These are phyloP conservation scores for Gaertneriomyces semiglobifer DNA, from an alignment of 192 early-diverging fungal genomes.

Conservation along the genomic window DNA sequence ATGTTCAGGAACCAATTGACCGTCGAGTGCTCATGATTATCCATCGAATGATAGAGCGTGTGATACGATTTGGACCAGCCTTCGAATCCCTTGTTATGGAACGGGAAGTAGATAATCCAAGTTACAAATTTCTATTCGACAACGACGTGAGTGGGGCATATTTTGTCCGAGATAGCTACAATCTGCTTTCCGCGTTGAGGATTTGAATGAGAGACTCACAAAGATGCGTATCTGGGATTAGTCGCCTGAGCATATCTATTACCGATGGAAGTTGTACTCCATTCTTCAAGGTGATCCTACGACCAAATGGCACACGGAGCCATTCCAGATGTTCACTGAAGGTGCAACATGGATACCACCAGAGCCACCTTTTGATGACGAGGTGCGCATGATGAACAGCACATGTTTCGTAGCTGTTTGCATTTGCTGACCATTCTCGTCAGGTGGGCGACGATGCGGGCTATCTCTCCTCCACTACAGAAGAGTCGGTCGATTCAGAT, in stretches of 20 bases:
- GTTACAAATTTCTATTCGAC: slow-evolving; percentile 72
- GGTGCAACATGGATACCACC: slow-evolving; percentile 88
- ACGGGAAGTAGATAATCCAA: slow-evolving; percentile 59
- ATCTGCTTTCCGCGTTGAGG: too few relatives aligned
- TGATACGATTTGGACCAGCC: slow-evolving; percentile 64
- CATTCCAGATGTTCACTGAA: slow-evolving; percentile 84
- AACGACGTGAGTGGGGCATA: slow-evolving; percentile 50
- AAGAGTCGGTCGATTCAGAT: slow-evolving; percentile 40
- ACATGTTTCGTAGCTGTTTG: neutral
- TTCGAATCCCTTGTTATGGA: slow-evolving; percentile 73
- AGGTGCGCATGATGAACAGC: slow-evolving; percentile 35
- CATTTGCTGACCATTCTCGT: neutral
- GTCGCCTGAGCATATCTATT: slow-evolving; percentile 78
- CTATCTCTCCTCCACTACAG: slow-evolving; percentile 18
- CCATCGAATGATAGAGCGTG: slow-evolving; percentile 81
- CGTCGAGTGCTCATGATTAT: slow-evolving; percentile 45
- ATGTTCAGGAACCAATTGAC: neutral
- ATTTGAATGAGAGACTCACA: too few relatives aligned
- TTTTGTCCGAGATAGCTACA: neutral
- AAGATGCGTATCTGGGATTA: slow-evolving; percentile 13
- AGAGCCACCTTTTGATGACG: slow-evolving; percentile 62
- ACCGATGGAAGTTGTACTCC: slow-evolving; percentile 90
- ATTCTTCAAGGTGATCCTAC: slow-evolving; percentile 79
- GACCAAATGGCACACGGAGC: slow-evolving; percentile 65
- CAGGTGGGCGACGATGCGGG: slow-evolving; percentile 14